phyloP scores from a whole-genome alignment of 2,329 filamentous ascomycete species.

The Claviceps arundinis region DNA sequence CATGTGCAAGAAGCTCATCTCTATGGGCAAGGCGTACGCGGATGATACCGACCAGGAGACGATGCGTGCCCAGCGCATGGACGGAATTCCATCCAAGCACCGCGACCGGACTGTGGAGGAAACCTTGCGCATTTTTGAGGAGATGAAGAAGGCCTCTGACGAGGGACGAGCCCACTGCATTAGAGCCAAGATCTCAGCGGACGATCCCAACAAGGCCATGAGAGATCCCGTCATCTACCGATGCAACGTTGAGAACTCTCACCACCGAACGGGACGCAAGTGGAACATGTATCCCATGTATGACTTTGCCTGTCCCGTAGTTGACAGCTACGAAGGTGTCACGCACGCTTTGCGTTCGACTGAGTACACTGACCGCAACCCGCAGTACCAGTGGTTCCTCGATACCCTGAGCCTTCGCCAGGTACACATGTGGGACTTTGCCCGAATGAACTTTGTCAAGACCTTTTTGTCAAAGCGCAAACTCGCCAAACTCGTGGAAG shows the following conservation, averaged over 20 bases:
- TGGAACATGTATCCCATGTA: constrained; percentile 87
- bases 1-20: constrained; percentile 71
- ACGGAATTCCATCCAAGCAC: constrained; percentile 68
- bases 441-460: constrained; percentile 70
- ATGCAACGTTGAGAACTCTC: constrained; percentile 55
- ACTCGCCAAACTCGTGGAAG: constrained; percentile 69
- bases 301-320: constrained; percentile 73
- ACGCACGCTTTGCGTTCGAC: constrained; percentile 74
- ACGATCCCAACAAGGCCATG: constrained; percentile 91
- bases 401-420: constrained; percentile 59
- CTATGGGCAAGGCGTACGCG: constrained; percentile 78
- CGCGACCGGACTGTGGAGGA: constrained; percentile 71
- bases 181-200: constrained; percentile 81
- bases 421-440: constrained; percentile 78
- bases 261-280: constrained; percentile 65
- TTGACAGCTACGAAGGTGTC: constrained; percentile 69
- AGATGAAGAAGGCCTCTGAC: constrained; percentile 79
- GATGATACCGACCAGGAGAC: constrained; percentile 86
- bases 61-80: constrained; percentile 74
- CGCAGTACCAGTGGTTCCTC: constrained; percentile 78
- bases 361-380: constrained; percentile 78
- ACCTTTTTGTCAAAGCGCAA: constrained; percentile 80
- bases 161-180: constrained; percentile 82
- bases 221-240: constrained; percentile 95
- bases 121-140: constrained; percentile 72